Evolutionary conservation across 2,329 filamentous ascomycete genomes (phyloP).

Genomic region (Claviceps purpurea): DNA sequence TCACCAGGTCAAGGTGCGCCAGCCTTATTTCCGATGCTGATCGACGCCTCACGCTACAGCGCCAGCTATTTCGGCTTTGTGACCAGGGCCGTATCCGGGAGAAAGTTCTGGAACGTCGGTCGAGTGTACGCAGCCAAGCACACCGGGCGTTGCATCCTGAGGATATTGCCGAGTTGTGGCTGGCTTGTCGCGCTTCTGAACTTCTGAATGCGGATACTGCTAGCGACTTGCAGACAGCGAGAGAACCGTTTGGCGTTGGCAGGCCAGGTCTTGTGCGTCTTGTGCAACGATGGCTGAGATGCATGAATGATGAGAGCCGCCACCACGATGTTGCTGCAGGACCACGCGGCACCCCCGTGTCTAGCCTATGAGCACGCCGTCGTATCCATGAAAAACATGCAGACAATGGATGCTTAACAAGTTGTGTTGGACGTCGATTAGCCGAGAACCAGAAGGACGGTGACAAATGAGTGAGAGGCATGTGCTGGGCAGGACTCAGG

Average conservation of each 20-base stretch:
- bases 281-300: conserved; percentile 2
- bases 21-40: background rate
- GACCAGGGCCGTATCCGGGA: background rate
- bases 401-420: background rate
- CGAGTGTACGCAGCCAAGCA: background rate
- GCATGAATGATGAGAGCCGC: background rate
- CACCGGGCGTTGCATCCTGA: background rate
- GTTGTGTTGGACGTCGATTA: conserved; percentile 1
- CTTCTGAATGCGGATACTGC: conserved; percentile 4
- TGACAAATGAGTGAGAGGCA: background rate
- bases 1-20: background rate
- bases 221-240: conserved; percentile 5
- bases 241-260: conserved; percentile 3
- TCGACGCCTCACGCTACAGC: background rate
- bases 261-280: conserved; percentile 1
- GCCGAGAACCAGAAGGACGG: conserved; percentile 6
- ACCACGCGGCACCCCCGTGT: background rate
- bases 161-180: background rate
- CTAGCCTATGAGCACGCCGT: background rate
- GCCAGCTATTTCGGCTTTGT: background rate
- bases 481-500: background rate
- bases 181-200: conserved; percentile 3
- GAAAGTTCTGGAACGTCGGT: conserved; percentile 2
- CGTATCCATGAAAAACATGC: conserved; percentile 1
- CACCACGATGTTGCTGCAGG: conserved; percentile 4